Base-by-base conservation (phyloP, 768 basidiomycete species). In the Pisolithus albus region DNA sequence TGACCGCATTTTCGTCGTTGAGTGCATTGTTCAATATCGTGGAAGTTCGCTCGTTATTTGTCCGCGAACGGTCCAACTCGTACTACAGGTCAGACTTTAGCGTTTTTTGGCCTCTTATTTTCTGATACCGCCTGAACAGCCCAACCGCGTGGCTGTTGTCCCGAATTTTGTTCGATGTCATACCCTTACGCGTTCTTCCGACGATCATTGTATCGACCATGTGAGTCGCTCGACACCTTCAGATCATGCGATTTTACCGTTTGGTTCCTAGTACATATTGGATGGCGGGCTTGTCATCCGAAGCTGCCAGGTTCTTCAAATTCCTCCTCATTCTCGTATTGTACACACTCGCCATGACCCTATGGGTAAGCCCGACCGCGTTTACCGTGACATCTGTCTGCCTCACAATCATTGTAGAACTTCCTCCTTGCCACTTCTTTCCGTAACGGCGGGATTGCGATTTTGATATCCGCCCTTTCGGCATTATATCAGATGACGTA, bases 111-210 rank as follows among this genome's bases (percentile, higher is more conserved):
- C 34, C 5, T 21, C 2, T 6, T 34, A 23, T 50, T n/a, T 28
- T 21, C 34, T 52, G 34, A 55, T 41, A 15, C 42, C 34, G 41
- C 16, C 47, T 46, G 42, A 15, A 23, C 52, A 91, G 89, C 58
- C 92, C 93, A 0, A 83, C 90, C 10, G 81, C 92, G 0, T 98
- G 94, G 94, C 72, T 97, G 5, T 67, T 94, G n/a, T 86, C 90
- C 0, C 80, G 92, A 7, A 76, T 95, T 65, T 62, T 92, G 19
- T 94, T 94, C 61, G 94, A 98, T 61, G 82, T 94, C 49, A 73
- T 96, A 40, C 94, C 94, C 1, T 72, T 98, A 32, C 82, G 94
- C 26, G 72, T 98, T 40, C 76, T 96, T 37, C 94, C 94, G 2
- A 93, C 92, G 0, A 84, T 98, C 48, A 72, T 94, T 46, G 84